These are phyloP conservation scores for Calocera cornea DNA, from an alignment of 768 basidiomycete species.

Conservation along the genomic window DNA sequence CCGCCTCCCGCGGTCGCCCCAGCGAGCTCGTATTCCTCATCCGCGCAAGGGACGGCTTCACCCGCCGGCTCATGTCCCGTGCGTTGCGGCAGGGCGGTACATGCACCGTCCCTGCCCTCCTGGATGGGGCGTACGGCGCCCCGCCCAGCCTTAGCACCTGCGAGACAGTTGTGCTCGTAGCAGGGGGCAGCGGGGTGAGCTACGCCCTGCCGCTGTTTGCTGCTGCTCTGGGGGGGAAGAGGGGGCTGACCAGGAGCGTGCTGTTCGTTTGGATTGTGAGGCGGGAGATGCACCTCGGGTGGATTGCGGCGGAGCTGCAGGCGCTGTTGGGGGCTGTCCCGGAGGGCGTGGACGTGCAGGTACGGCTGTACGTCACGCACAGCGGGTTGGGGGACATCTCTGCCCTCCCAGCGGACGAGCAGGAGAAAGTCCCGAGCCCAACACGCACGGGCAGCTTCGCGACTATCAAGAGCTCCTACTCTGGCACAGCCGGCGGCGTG, in stretches of 20 bases:
- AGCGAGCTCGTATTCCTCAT: constrained; percentile 43
- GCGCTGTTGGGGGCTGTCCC: background rate
- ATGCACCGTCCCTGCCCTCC: constrained; percentile 31
- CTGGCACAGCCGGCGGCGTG: too few species aligned
- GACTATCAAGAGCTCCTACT: background rate
- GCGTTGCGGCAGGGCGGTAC: constrained; percentile 15
- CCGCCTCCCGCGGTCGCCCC: constrained; percentile 1
- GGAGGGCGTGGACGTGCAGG: background rate
- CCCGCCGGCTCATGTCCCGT: constrained; percentile 30
- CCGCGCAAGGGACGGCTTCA: constrained; percentile 47
- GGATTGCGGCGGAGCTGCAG: constrained; percentile 6
- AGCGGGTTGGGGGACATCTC: background rate
- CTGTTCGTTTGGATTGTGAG: constrained; percentile 35
- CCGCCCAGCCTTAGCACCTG: constrained; percentile 31
- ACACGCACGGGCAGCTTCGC: background rate
- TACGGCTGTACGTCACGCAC: constrained; percentile 9
- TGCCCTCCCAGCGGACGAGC: background rate
- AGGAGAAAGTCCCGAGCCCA: background rate
- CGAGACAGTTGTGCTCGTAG: constrained; percentile 37
- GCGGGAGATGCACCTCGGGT: constrained; percentile 14
- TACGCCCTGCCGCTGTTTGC: constrained; percentile 35
- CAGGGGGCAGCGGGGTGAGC: constrained; percentile 40
- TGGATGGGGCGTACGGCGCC: constrained; percentile 48
- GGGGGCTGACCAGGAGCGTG: constrained; percentile 14
- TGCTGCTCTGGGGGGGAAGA: constrained; percentile 23